Base-by-base conservation (phyloP, 2,329 filamentous ascomycete genomes). In the Trichoderma koningiopsis region DNA sequence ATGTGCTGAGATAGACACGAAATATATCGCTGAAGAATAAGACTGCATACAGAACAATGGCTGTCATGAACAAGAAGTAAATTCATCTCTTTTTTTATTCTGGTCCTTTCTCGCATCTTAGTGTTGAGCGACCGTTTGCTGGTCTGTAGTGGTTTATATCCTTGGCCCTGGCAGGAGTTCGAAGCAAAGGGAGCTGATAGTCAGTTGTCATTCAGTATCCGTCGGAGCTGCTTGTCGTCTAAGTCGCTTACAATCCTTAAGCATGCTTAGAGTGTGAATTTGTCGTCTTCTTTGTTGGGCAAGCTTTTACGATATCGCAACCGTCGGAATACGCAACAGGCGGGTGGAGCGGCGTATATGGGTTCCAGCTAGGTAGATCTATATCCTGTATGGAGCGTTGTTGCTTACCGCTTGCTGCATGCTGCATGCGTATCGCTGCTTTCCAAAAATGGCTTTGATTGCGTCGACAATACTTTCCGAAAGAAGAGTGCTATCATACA, bases 201-300 rank as follows among this genome's bases (percentile, higher is more conserved):
- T 61, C 19, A 31, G 22, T 40, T 16, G n/a, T 33, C 4, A 13
- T 13, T 13, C 52, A 10, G 29, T 10, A 16, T 13, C 55, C 63
- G 63, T 66, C 63, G 63, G 63, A 66, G 63, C 63, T 16, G 5
- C 22, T 24, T 24, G 49, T 55, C 56, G 56, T 40, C 10, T 27
- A 29, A 16, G 10, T 8, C 1, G 29, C 24, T 29, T 37, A 19
- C 31, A 35, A 33, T n/a, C 19, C 11, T 24, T 19, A 40, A 16
- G 8, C 14, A 40, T 6, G 14, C 40, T 6, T 47, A 47, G 2
- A 7, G 11, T 49, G n/a, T 13, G 11, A 24, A 13, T 6, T 58
- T 31, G 22, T 31, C 35, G 14, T 43, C 19, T 43, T 31, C 16
- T 43, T 43, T 43, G 7, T 43, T 43, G 19, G 16, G 19, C 33